These are phyloP conservation scores for Coemansia pectinata DNA, from an alignment of 192 early-diverging fungal species.

Conservation along the genomic window DNA sequence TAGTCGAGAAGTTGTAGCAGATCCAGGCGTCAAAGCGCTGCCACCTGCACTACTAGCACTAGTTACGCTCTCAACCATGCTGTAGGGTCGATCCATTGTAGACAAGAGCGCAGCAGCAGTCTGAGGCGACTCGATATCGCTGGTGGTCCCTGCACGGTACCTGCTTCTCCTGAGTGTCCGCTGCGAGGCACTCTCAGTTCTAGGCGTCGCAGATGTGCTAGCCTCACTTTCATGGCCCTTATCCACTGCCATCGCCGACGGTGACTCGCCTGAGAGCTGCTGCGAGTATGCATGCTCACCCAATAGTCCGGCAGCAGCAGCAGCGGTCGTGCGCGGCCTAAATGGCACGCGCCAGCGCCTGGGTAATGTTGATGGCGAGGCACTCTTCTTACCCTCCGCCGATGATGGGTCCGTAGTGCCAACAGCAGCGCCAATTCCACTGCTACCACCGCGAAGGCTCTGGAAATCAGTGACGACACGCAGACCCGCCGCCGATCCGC, in stretches of 20 bases:
- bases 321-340: conserved; percentile 20
- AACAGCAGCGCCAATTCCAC: not conserved
- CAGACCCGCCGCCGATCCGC: conserved; percentile 9
- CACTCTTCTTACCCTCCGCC: conserved; percentile 32
- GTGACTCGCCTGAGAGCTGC: conserved; percentile 6
- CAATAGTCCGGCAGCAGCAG: not conserved
- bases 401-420: conserved; percentile 15
- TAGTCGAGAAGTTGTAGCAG: not conserved
- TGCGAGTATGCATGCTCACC: conserved; percentile 6
- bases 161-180: conserved; percentile 33
- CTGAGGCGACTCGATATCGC: conserved; percentile 49
- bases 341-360: conserved; percentile 52
- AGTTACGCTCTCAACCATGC: conserved; percentile 50
- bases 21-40: not conserved
- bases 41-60: conserved; percentile 19
- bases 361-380: conserved; percentile 33
- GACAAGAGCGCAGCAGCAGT: conserved; percentile 13
- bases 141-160: conserved; percentile 51
- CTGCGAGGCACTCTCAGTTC: not conserved
- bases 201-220: conserved; percentile 7
- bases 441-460: conserved; percentile 16
- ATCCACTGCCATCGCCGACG: not conserved
- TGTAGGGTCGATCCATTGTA: conserved; percentile 32
- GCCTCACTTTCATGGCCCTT: conserved; percentile 6
- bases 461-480: conserved; percentile 46